Percentiles rank a stretch among this genome's conserved stretches.
Evolutionary conservation across 495 filamentous ascomycete genomes (phyloP).

Genomic region (Neurospora tetraspora): DNA sequence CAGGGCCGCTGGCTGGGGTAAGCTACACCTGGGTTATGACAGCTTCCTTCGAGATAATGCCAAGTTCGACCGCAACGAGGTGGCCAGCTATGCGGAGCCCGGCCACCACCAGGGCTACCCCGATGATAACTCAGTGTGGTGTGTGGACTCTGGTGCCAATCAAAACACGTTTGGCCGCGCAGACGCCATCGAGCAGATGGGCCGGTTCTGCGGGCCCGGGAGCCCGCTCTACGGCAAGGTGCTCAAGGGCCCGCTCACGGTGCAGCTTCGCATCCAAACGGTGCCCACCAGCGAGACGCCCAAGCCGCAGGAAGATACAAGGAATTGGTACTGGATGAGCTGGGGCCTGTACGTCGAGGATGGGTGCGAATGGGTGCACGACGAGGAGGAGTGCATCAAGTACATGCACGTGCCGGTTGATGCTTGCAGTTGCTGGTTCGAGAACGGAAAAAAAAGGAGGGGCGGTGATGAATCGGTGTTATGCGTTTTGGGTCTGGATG

Average conservation of each 20-base stretch:
- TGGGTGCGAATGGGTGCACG: neutral
- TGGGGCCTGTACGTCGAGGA: neutral
- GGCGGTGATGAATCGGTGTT: neutral
- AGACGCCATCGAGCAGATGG: neutral
- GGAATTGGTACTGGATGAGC: neutral
- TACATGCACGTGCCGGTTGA: neutral
- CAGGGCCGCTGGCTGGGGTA: neutral
- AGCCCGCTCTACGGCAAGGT: neutral
- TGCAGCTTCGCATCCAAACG: neutral
- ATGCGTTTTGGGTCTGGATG: neutral
- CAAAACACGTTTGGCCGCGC: neutral
- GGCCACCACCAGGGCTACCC: neutral
- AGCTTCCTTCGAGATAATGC: neutral
- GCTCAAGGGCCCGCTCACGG: neutral
- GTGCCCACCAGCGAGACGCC: no score
- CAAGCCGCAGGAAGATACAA: no score
- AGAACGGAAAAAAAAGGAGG: neutral
- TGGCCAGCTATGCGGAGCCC: neutral
- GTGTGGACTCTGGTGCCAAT: neutral
- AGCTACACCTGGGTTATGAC: neutral
- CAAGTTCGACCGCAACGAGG: neutral
- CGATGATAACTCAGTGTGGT: neutral
- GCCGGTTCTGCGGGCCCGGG: neutral
- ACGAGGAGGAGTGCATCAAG: neutral
- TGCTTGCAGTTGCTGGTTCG: neutral